phyloP scores from a whole-genome alignment of 2,329 filamentous ascomycete genomes.

The Penicillium sp. region DNA sequence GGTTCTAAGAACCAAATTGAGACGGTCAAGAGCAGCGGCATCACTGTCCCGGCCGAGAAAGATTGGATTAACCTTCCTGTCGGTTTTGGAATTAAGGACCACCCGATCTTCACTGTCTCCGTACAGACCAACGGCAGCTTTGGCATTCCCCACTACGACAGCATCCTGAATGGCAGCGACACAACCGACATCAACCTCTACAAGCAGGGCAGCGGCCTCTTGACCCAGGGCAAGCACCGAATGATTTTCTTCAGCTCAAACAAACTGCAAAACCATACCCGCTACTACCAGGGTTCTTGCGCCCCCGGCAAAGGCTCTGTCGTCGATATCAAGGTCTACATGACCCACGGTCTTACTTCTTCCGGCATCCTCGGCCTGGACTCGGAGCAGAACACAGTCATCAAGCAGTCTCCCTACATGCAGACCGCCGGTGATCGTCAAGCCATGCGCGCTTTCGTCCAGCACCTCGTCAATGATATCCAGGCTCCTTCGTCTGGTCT shows the following conservation, averaged over 20 bases:
- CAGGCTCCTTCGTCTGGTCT: slow-evolving; percentile 19
- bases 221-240: slow-evolving; percentile 30
- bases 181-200: slow-evolving; percentile 27
- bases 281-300: slow-evolving; percentile 31
- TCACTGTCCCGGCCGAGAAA: slow-evolving; percentile 43
- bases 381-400: slow-evolving; percentile 26
- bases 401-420: slow-evolving; percentile 29
- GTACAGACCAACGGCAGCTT: slow-evolving; percentile 23
- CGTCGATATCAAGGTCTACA: slow-evolving; percentile 26
- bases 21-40: slow-evolving; percentile 47
- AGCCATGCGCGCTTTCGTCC: slow-evolving; percentile 24
- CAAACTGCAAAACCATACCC: slow-evolving; percentile 25
- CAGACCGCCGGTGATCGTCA: slow-evolving; percentile 23
- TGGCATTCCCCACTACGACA: slow-evolving; percentile 18
- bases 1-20: slow-evolving; percentile 57
- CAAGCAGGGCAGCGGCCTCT: slow-evolving; percentile 19
- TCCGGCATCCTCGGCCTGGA: slow-evolving; percentile 28
- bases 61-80: slow-evolving; percentile 56
- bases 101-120: slow-evolving; percentile 28
- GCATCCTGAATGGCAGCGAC: slow-evolving; percentile 22
- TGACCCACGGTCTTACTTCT: slow-evolving; percentile 32
- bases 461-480: slow-evolving; percentile 24
- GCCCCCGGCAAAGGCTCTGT: slow-evolving; percentile 19
- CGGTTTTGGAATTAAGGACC: slow-evolving; percentile 53
- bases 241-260: slow-evolving; percentile 31